These are phyloP conservation scores for Exophiala alcalophila DNA, from an alignment of 2,329 filamentous ascomycete genomes.

Conservation along the genomic window DNA sequence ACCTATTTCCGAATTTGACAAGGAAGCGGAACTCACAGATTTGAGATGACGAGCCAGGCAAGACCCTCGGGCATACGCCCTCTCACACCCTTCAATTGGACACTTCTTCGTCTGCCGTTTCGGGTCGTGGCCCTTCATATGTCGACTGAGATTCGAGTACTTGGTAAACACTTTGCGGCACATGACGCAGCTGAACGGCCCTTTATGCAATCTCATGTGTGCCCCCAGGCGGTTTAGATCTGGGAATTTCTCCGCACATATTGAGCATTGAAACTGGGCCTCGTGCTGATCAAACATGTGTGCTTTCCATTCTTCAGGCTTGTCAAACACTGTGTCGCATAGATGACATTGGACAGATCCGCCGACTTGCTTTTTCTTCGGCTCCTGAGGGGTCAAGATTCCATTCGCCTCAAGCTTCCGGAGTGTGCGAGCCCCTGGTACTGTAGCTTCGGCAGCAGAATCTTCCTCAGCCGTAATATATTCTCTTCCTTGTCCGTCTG, in stretches of 20 bases:
- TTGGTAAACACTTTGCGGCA: slow-evolving; percentile 14
- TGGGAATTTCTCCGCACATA: slow-evolving; percentile 10
- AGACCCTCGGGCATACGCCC: slow-evolving; percentile 5
- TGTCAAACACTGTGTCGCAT: slow-evolving; percentile 2
- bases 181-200: slow-evolving; percentile 2
- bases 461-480: too few species aligned
- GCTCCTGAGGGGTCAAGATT: too few species aligned
- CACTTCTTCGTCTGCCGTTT: slow-evolving; percentile 11
- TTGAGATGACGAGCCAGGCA: slow-evolving; percentile 15
- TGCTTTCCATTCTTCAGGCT: background rate
- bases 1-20: too few species aligned
- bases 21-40: slow-evolving; percentile 10
- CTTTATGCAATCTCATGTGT: slow-evolving; percentile 14
- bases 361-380: background rate
- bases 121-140: slow-evolving; percentile 7
- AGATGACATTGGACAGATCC: background rate
- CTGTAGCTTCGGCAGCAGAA: too few species aligned
- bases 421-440: too few species aligned
- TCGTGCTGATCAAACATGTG: slow-evolving; percentile 13
- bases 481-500: too few species aligned
- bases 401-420: too few species aligned
- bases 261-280: slow-evolving; percentile 7
- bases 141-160: background rate
- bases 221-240: slow-evolving; percentile 6
- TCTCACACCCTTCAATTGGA: slow-evolving; percentile 9